Base-by-base conservation (phyloP, 345 rosid species). In the Psidium guajava region DNA sequence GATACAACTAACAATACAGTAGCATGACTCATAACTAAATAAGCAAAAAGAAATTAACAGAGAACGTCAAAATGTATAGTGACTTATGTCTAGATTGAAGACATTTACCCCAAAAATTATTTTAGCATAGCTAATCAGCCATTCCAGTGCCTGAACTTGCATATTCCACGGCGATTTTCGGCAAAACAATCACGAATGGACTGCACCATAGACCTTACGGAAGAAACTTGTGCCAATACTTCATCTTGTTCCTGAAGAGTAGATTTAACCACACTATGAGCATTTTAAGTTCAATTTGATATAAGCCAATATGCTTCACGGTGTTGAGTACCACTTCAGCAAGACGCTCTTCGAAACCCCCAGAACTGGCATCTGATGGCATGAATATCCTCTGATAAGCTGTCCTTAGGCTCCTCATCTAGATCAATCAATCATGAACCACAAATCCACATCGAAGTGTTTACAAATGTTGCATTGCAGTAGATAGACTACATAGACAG, bases 381-480 rank as follows among this genome's bases (percentile, higher is more conserved):
- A 96, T 91, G 92, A 96, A 97, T 91, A 96, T 92, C 92, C 92
- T 96, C 87, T 94, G 88, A 84, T 97, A 97, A 75, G 98, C 95
- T 50, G 84, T 83, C 88, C 95, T 96, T 87, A 96, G 88, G 89
- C 97, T 91, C 91, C 87, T 90, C 86, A 95, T 91, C 98, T 97
- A 85, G 84, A 91, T 88, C 85, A 86, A 90, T 85, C 51, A 81
- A 88, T 49, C 13, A 87, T 0, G 28, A 52, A 21, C 27, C 58
- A 61, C 2, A 84, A 61, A 84, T 61, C 49, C 56, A 59, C 57
- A 61, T 36, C 8, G 8, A 69, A 84, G 47, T 36, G 47, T 18
- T 69, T 0, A 36, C 13, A 20, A 47, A 36, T 10, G 47, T 36
- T 69, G 80, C 74, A 36, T 16, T 69, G 47, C 0, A 69, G 80